Percentiles rank a stretch among this genome's conserved stretches.
Conservation (phyloP, 257 asterid species). For the Solanum peruvianum region DNA sequence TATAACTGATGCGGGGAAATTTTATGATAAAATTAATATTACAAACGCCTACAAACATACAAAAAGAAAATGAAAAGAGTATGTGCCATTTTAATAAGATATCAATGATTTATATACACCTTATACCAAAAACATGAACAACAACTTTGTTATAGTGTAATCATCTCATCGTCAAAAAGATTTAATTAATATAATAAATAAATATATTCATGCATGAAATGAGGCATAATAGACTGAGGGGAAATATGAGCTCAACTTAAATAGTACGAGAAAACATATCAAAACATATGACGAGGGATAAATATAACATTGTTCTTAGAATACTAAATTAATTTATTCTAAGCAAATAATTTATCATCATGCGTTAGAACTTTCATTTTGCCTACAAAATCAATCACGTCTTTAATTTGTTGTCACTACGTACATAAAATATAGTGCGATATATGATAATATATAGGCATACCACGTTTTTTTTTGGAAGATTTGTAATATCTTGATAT, state of each 20-base stretch:
- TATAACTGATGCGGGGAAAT: background rate
- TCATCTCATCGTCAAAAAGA: too few species aligned
- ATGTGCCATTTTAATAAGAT: background rate
- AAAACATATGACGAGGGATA: too few species aligned
- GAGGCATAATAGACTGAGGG: too few species aligned
- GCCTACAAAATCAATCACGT: background rate
- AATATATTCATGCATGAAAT: too few species aligned
- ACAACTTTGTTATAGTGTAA: too few species aligned
- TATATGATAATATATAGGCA: background rate
- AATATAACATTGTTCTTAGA: too few species aligned
- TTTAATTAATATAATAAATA: too few species aligned
- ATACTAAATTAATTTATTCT: too few species aligned
- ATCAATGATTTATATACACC: background rate
- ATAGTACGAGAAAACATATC: too few species aligned
- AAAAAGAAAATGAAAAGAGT: background rate
- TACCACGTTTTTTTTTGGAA: rapidly evolving
- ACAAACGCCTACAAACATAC: background rate
- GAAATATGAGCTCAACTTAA: too few species aligned
- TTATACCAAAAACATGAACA: background rate
- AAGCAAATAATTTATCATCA: too few species aligned
- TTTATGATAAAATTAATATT: background rate
- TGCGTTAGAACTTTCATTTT: too few species aligned
- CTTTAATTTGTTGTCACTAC: background rate
- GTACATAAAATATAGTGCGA: background rate
- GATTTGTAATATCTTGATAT: background rate